Conservation (phyloP, 2,329 filamentous ascomycete species). For the Alternaria rosae region DNA sequence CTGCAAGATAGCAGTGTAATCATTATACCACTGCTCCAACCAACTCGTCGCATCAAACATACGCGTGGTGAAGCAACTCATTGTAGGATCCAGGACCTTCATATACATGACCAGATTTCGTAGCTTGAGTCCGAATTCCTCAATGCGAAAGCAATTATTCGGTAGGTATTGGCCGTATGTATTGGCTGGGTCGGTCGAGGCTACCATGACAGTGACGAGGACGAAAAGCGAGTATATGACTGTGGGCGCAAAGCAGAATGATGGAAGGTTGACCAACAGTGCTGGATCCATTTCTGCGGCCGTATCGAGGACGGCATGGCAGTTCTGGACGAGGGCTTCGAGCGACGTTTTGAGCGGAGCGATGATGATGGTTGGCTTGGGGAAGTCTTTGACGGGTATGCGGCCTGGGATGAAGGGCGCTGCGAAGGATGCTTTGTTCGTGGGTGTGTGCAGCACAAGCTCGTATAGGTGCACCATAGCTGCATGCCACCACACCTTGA, state of each 20-base stretch:
- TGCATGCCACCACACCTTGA: conserved; percentile 36
- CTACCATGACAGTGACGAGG: conserved; percentile 32
- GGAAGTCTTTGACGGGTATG: conserved; percentile 35
- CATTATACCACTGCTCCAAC: conserved; percentile 36
- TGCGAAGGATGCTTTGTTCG: conserved; percentile 36
- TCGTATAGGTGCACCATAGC: conserved; percentile 35
- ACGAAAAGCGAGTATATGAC: conserved; percentile 35
- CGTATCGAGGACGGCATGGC: conserved; percentile 33
- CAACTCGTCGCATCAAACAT: conserved; percentile 37
- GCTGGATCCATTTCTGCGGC: conserved; percentile 32
- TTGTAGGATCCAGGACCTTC: conserved; percentile 29
- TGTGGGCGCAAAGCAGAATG: conserved; percentile 34
- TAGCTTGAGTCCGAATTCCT: conserved; percentile 29
- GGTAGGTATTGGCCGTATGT: conserved; percentile 32
- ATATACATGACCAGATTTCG: conserved; percentile 21
- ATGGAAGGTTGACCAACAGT: conserved; percentile 29
- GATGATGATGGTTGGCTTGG: conserved; percentile 28
- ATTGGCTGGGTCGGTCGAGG: conserved; percentile 31
- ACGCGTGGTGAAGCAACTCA: conserved; percentile 37
- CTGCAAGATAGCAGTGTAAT: conserved; percentile 31
- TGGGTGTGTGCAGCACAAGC: conserved; percentile 33
- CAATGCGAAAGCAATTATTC: conserved; percentile 28
- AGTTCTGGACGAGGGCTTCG: conserved; percentile 27
- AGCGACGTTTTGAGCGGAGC: conserved; percentile 25
- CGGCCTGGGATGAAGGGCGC: conserved; percentile 37